Evolutionary conservation across 805 yeast genomes (phyloP).

Genomic region (Citeromyces nyonsensis): DNA sequence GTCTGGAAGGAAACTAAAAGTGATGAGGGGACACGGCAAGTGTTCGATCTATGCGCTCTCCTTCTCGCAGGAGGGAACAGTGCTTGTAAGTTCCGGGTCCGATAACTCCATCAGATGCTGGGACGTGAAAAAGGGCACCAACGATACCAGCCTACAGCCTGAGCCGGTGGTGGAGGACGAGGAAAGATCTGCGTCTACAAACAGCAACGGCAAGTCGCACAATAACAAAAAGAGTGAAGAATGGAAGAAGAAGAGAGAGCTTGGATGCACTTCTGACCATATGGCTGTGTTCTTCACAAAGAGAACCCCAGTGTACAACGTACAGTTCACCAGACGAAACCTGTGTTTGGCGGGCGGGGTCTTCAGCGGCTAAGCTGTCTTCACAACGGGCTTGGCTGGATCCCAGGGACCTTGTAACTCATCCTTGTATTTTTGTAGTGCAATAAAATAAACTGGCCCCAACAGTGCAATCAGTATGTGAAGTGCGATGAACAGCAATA

Average conservation of each 20-base stretch:
- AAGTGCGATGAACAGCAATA: conserved; percentile 32
- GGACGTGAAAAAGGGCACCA: conserved; percentile 83
- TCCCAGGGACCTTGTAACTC: conserved; percentile 94
- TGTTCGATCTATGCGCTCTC: conserved; percentile 73
- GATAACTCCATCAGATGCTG: conserved; percentile 90
- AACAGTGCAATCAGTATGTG: conserved; percentile 33
- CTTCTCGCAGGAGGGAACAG: conserved; percentile 79
- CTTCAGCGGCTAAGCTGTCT: conserved; percentile 27
- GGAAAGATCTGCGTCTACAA: conserved; percentile 5
- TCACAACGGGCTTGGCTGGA: conserved; percentile 58
- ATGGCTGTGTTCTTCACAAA: conserved; percentile 90
- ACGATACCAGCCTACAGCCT: conserved; percentile 55
- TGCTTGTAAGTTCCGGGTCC: conserved; percentile 82
- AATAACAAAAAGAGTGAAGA: conserved; percentile 19
- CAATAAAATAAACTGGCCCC: conserved; percentile 58
- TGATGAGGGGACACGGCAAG: conserved; percentile 91
- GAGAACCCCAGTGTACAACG: conserved; percentile 86
- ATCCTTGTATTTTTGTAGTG: conserved; percentile 64
- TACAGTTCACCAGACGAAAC: conserved; percentile 83
- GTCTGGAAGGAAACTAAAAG: conserved; percentile 72
- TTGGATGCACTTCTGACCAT: conserved; percentile 77
- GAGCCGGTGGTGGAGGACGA: conserved; percentile 36
- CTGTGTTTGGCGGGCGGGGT: conserved; percentile 91
- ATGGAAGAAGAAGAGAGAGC: conserved; percentile 40
- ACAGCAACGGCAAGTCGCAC: conserved; percentile 3